Evolutionary conservation across 768 basidiomycete species (phyloP).

Genomic region (Rickenella mellea): DNA sequence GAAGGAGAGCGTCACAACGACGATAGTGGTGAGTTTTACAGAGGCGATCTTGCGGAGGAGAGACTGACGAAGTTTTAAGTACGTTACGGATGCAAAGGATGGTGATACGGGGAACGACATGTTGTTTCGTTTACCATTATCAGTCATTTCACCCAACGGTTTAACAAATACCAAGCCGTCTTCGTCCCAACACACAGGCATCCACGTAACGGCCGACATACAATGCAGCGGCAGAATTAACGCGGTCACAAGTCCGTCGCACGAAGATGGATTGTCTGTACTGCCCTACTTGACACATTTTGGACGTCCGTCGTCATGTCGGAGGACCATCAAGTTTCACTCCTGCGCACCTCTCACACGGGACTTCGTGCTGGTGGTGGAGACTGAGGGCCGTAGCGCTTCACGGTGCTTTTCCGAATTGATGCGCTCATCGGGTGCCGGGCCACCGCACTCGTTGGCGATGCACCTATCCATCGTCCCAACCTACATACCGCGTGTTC

Average conservation of each 20-base stretch:
- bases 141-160: constrained; percentile 45
- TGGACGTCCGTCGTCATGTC: constrained; percentile 27
- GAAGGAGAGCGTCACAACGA: constrained; percentile 26
- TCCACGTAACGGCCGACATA: constrained; percentile 34
- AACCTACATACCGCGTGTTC: constrained; percentile 31
- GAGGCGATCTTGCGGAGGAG: not conserved
- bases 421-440: constrained; percentile 15
- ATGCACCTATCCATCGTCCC: constrained; percentile 50
- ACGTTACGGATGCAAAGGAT: constrained; percentile 42
- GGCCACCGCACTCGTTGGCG: constrained; percentile 27
- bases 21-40: constrained; percentile 29
- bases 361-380: constrained; percentile 44
- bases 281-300: constrained; percentile 24
- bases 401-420: constrained; percentile 51
- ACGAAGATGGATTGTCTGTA: constrained; percentile 23
- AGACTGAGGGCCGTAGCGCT: constrained; percentile 37
- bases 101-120: constrained; percentile 38
- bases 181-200: constrained; percentile 22
- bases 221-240: constrained; percentile 39
- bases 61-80: constrained; percentile 20
- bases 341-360: constrained; percentile 32
- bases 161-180: constrained; percentile 23
- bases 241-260: constrained; percentile 34
- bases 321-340: constrained; percentile 27
- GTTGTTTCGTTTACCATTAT: constrained; percentile 44